Percentiles rank a stretch among this genome's conserved stretches.
Conservation (phyloP, 1,139 yeast species). For the Yamadazyma spencermartinsiae region DNA sequence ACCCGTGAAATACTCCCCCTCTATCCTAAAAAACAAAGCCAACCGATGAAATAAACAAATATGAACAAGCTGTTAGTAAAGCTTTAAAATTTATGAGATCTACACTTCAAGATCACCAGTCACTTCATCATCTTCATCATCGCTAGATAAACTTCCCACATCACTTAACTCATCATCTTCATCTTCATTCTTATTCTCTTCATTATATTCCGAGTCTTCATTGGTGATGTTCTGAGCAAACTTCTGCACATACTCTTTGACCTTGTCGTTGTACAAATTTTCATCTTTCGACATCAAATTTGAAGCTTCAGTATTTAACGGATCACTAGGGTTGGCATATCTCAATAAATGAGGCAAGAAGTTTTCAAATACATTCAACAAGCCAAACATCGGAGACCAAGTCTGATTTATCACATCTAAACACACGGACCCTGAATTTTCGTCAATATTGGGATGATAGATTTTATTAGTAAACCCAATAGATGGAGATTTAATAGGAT, state of each 20-base stretch:
- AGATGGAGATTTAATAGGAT: conserved; percentile 94
- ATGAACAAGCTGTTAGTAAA: too few relatives aligned
- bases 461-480: conserved; percentile 91
- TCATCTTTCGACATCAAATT: conserved; percentile 75
- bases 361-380: conserved; percentile 86
- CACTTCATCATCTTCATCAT: conserved; percentile 42
- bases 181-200: conserved; percentile 39
- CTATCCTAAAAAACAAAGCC: neutral
- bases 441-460: conserved; percentile 92
- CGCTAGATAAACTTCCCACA: conserved; percentile 51
- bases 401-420: conserved; percentile 96
- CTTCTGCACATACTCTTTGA: conserved; percentile 68
- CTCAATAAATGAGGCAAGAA: conserved; percentile 89
- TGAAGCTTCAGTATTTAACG: conserved; percentile 90
- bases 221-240: conserved; percentile 56
- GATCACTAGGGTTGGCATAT: conserved; percentile 94
- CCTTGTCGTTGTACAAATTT: conserved; percentile 64
- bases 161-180: conserved; percentile 51
- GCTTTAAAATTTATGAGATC: too few relatives aligned
- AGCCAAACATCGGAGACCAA: conserved; percentile 97
- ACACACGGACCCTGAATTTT: conserved; percentile 89
- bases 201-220: conserved; percentile 43
- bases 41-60: neutral
- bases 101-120: conserved; percentile 21
- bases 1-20: neutral